Percentiles rank a stretch among this genome's conserved stretches.
Conservation (phyloP, 2,329 filamentous ascomycete genomes). For the Exserohilum turcica region DNA sequence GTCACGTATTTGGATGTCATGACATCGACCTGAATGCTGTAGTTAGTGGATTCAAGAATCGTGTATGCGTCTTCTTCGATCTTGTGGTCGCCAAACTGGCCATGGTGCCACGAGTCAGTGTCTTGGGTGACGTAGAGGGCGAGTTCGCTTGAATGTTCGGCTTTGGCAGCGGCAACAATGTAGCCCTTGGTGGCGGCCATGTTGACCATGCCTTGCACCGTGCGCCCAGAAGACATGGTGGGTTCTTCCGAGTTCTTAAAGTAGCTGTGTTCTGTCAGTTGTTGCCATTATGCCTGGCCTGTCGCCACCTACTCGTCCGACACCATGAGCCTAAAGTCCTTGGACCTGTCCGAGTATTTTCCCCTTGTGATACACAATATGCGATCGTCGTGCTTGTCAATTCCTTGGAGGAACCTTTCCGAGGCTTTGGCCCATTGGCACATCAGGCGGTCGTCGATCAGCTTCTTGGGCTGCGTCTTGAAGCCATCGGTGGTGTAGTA, state of each 20-base stretch:
- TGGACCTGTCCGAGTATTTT: constrained; percentile 69
- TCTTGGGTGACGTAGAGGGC: constrained; percentile 89
- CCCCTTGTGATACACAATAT: constrained; percentile 82
- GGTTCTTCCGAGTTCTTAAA: constrained; percentile 75
- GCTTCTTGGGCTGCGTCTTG: constrained; percentile 64
- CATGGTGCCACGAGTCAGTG: constrained; percentile 84
- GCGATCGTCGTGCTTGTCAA: constrained; percentile 67
- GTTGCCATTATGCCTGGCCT: neutral
- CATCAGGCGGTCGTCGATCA: constrained; percentile 71
- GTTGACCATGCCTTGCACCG: constrained; percentile 79
- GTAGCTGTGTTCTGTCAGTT: constrained; percentile 54
- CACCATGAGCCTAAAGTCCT: constrained; percentile 77
- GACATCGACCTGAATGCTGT: constrained; percentile 96
- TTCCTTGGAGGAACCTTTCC: constrained; percentile 71
- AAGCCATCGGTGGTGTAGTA: constrained; percentile 89
- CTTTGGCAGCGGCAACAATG: constrained; percentile 80
- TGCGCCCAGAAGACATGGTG: constrained; percentile 72
- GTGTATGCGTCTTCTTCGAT: constrained; percentile 87
- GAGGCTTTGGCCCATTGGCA: constrained; percentile 89
- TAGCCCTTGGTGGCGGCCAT: constrained; percentile 85
- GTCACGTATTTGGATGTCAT: constrained; percentile 70
- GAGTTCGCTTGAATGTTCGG: constrained; percentile 83
- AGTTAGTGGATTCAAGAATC: constrained; percentile 92
- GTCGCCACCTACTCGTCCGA: constrained; percentile 66
- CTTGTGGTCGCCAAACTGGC: constrained; percentile 85